Evolutionary conservation across 2,329 filamentous ascomycete species (phyloP).

Genomic region (Talaromyces sp.): DNA sequence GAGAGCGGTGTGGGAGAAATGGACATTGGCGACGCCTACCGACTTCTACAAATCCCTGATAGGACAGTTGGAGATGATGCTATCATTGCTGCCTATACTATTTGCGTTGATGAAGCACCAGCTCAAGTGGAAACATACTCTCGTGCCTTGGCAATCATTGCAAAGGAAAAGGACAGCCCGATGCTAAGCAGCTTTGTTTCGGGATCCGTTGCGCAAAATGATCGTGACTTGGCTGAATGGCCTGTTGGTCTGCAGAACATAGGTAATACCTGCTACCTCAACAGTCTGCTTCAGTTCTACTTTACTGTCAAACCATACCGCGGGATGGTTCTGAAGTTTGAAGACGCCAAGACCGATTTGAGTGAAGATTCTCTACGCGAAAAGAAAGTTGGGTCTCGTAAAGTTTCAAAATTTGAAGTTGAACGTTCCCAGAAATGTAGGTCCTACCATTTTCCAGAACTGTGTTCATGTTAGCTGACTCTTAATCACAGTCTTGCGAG

Average conservation of each 20-base stretch:
- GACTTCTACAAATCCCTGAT: conserved; percentile 48
- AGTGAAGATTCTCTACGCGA: conserved; percentile 57
- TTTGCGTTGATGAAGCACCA: conserved; percentile 38
- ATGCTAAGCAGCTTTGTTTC: conserved; percentile 30
- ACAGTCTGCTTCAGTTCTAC: conserved; percentile 92
- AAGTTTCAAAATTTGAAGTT: conserved; percentile 56
- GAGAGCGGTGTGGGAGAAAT: conserved; percentile 47
- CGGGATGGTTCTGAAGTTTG: conserved; percentile 72
- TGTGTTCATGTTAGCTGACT: conserved; percentile 10
- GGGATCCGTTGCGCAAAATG: conserved; percentile 24
- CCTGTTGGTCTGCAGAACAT: conserved; percentile 90
- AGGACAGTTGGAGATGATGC: conserved; percentile 48
- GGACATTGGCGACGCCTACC: conserved; percentile 51
- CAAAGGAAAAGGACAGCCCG: conserved; percentile 36
- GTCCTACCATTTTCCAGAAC: conserved; percentile 31
- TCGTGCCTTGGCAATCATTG: conserved; percentile 45
- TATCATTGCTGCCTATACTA: conserved; percentile 45
- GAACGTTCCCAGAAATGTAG: conserved; percentile 66
- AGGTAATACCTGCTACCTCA: conserved; percentile 96
- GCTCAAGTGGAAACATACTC: conserved; percentile 41
- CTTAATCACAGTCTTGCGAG: conserved; percentile 59
- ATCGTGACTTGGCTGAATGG: conserved; percentile 46
- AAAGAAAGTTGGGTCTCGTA: conserved; percentile 71
- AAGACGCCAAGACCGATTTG: conserved; percentile 64
- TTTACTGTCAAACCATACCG: conserved; percentile 81